phyloP scores from a whole-genome alignment of 2,329 filamentous ascomycete species.

The Neoscytalidium dimidiatum region DNA sequence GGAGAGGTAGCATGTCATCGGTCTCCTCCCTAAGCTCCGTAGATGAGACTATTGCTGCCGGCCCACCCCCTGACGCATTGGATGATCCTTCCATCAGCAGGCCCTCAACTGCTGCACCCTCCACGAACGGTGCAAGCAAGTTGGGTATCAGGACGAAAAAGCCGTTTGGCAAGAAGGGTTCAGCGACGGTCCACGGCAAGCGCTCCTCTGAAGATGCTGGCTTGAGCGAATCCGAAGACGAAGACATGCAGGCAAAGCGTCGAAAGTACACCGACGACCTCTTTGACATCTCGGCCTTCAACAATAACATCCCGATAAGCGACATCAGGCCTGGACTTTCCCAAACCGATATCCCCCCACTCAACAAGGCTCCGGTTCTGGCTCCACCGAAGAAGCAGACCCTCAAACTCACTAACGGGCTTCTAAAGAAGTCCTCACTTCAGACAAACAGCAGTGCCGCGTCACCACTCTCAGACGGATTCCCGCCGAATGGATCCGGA shows the following conservation, averaged over 20 bases:
- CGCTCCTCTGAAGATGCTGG: conserved; percentile 12
- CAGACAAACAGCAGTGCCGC: conserved; percentile 14
- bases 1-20: conserved; percentile 15
- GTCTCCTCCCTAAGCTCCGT: conserved; percentile 14
- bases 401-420: conserved; percentile 17
- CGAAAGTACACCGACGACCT: conserved; percentile 2
- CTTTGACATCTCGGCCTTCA: background rate
- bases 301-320: conserved; percentile 2
- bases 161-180: background rate
- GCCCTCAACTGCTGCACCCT: background rate
- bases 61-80: conserved; percentile 12
- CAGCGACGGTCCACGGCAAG: background rate
- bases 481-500: conserved; percentile 16
- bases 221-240: conserved; percentile 13
- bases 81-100: background rate
- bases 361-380: conserved; percentile 1
- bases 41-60: conserved; percentile 15
- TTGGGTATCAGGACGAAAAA: conserved; percentile 10
- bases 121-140: background rate
- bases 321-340: conserved; percentile 2
- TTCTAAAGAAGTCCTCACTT: conserved; percentile 13
- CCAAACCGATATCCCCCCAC: background rate
- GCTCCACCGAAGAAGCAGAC: conserved; percentile 14
- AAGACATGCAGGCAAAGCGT: conserved; percentile 16
- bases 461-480: conserved; percentile 13